Base-by-base conservation (phyloP, 208 protist species). In the Trypanosoma lewisi region DNA sequence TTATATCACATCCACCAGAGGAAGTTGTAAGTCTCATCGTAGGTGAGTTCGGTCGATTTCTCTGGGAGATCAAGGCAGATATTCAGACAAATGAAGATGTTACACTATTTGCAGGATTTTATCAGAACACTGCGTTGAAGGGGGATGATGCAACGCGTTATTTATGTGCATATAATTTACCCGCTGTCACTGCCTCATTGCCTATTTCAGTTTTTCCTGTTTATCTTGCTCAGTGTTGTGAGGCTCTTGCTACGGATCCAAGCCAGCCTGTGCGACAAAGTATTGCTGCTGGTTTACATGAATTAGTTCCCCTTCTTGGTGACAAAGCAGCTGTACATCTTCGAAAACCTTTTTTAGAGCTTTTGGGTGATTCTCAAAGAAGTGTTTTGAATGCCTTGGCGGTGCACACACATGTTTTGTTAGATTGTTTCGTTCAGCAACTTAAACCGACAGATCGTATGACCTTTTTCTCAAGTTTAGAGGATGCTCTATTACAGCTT, bases 161-260 rank as follows among this genome's bases (percentile, higher is more conserved):
- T 37, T 59, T 76, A 12, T 97, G 91, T 77, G 84, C 91, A 39
- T 97, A 82, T 63, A 94, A 97, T 75, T 79, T 97, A 25, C 91
- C 91, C 11, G 88, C 91, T 25, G 91, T 97, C 17, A 80, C 74
- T 19, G 85, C 81, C 14, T 94, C 88, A 11, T 75, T 97, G 48
- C 87, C 88, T n/a, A 71, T 85, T 41, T 60, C 57, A 4, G 82
- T 91, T 36, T 95, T 94, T 73, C 63, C 82, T 16, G 70, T 71
- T 0, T 69, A 93, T 60, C 53, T 97, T 19, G 67, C 69, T 25
- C 76, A 70, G 11, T 90, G 83, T 49, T 76, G 86, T 50, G 69
- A 83, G 27, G 54, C 67, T 8, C 74, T 97, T 27, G 66, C 91
- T n/a, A 61, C 23, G 5, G 89, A 97, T 67, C 28, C 69, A 14